Percentiles rank a stretch among this genome's conserved stretches.
Conservation (phyloP, 169 alveolate genomes). For the Condylostoma magnum region DNA sequence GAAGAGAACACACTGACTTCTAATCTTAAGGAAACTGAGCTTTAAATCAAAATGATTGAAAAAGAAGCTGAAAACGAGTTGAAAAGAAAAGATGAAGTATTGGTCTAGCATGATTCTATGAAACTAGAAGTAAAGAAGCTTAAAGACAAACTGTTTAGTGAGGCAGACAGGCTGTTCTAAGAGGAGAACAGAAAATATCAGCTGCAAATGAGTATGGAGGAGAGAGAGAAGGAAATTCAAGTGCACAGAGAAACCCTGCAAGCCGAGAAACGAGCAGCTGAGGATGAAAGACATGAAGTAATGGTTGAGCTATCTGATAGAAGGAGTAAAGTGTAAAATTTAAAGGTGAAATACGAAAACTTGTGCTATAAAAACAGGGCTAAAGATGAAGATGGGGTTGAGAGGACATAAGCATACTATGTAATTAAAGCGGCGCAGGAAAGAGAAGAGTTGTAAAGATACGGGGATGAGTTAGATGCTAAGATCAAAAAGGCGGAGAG, state of each 20-base stretch:
- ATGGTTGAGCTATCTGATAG: conserved; percentile 86
- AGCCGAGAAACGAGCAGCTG: conserved; percentile 86
- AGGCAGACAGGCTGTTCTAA: conserved; percentile 83
- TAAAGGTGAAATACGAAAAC: conserved; percentile 83
- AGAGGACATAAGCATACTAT: conserved; percentile 87
- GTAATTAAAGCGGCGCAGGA: conserved; percentile 88
- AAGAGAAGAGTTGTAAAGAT: conserved; percentile 84
- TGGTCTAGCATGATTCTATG: conserved; percentile 89
- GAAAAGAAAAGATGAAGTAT: conserved; percentile 85
- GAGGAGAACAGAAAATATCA: conserved; percentile 86
- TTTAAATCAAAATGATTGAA: conserved; percentile 85
- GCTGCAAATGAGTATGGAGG: conserved; percentile 83
- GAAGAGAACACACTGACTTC: conserved; percentile 55
- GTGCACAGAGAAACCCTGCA: conserved; percentile 85
- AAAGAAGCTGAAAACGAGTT: conserved; percentile 72
- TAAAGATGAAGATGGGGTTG: conserved; percentile 80
- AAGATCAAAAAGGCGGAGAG: conserved; percentile 79
- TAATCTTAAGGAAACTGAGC: conserved; percentile 74
- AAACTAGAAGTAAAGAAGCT: conserved; percentile 90
- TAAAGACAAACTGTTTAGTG: conserved; percentile 75
- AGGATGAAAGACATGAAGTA: conserved; percentile 89
- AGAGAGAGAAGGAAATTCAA: conserved; percentile 85
- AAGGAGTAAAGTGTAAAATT: conserved; percentile 78
- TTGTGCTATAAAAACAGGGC: conserved; percentile 69
- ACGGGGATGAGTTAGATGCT: conserved; percentile 87